Evolutionary conservation across 2,329 filamentous ascomycete genomes (phyloP), one percentile per base, ranked within the genome.

Genomic region (Pseudogymnoascus sp.): DNA sequence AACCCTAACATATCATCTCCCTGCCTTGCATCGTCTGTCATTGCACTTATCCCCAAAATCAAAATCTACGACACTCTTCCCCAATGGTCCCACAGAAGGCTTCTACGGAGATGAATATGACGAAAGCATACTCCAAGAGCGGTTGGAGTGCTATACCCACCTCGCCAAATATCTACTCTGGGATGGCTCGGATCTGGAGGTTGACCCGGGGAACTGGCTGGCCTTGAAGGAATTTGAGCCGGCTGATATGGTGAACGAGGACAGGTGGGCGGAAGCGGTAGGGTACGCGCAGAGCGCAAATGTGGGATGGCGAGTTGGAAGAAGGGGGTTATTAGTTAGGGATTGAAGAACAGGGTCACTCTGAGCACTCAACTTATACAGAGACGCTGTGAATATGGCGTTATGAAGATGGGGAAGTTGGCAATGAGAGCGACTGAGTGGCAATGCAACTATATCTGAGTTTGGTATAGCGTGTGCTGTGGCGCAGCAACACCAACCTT

Each of bases 21-120:
- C 78, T 1, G 77, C 72, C 9, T 66, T 88, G 2, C 76, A 81
- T 41, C 75, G 74, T 10, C 72, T 88, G 0, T 85, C 78, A 61
- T 72, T 86, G 10, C 84, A 85, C 60, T 64, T 81, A 10, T 75
- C 77, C 2, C 79, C 79, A 1, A 65, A 68, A 39, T 29, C 44
- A 7, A 31, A 31, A 10, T 50, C 6, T n/a, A 47, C 44, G 24
- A 21, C 44, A 4, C 24, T 50, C 13, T 50, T 31, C 7, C 44
- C 44, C 6, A 69, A 68, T 58, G 61, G 68, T 44, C 66, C 74
- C 1, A 71, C 77, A 7, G 73, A 76, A 50, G 64, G 75, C n/a
- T 24, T 40, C 0, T 29, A 44, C 15, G 2, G 7, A 10, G 10
- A 50, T 29, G 24, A 67, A 63, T 40, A 69, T 70, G 64, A n/a